Conservation (phyloP, 148 eudicot genomes). For the Rhododendron griersonianum region DNA sequence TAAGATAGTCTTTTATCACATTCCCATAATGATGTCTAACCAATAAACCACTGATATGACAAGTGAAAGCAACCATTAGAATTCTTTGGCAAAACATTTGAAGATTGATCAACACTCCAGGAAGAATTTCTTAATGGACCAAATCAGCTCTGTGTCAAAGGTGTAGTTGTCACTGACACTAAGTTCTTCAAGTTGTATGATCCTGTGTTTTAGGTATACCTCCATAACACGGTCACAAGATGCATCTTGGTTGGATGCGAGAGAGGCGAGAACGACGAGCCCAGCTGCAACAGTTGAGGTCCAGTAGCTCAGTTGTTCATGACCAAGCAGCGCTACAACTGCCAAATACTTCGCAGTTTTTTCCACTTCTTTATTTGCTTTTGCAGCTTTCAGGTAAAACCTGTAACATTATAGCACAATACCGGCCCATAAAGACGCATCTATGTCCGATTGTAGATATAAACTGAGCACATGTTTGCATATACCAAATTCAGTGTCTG, state of each 20-base stretch:
- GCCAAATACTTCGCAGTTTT: slow-evolving; percentile 59
- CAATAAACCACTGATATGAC: neutral
- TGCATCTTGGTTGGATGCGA: slow-evolving; percentile 43
- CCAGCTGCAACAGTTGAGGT: slow-evolving; percentile 96
- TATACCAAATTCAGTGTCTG: neutral
- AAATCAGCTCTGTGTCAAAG: neutral
- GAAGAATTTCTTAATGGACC: neutral
- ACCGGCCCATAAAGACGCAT: neutral
- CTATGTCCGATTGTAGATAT: neutral
- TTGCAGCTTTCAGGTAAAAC: slow-evolving; percentile 90
- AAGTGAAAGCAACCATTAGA: neutral
- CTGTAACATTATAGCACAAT: slow-evolving; percentile 30
- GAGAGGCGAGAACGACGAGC: slow-evolving; percentile 64
- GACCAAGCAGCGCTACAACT: slow-evolving; percentile 59
- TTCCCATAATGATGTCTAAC: neutral
- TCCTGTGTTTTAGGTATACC: slow-evolving; percentile 31
- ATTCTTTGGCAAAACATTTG: neutral
- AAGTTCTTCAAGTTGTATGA: neutral
- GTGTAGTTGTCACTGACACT: neutral
- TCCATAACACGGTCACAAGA: slow-evolving; percentile 53
- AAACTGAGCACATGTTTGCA: neutral
- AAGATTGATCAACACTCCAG: neutral
- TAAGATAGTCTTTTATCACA: neutral
- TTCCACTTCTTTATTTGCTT: slow-evolving; percentile 61
- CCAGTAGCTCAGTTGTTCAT: slow-evolving; percentile 74